Evolutionary conservation across 352 stramenopile species (phyloP).

Genomic region (Thraustochytrium aureum): DNA sequence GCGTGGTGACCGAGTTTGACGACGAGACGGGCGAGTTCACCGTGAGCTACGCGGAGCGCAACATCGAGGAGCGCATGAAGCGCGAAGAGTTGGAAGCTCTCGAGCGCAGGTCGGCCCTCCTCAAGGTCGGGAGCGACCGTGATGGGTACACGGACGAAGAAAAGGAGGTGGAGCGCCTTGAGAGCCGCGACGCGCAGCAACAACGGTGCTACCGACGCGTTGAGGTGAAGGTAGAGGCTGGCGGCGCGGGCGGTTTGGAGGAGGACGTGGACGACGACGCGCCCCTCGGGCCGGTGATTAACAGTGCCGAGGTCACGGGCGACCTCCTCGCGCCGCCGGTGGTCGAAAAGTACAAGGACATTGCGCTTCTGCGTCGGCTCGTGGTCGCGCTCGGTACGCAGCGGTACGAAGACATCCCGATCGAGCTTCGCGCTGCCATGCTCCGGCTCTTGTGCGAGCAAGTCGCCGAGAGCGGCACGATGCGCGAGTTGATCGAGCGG

Average conservation of each 20-base stretch:
- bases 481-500: conserved; percentile 42
- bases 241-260: too few species aligned
- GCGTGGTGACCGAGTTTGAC: not conserved
- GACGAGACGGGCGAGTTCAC: conserved; percentile 3
- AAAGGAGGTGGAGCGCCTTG: conserved; percentile 31
- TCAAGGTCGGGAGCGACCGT: conserved; percentile 32
- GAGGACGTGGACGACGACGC: not conserved
- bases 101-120: conserved; percentile 22
- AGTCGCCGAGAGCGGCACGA: not conserved
- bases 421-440: conserved; percentile 24
- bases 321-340: conserved; percentile 14
- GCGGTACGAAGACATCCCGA: conserved; percentile 39
- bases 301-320: not conserved
- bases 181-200: not conserved
- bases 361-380: conserved; percentile 5
- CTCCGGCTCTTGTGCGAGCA: conserved; percentile 39
- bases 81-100: conserved; percentile 4
- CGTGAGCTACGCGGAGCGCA: not conserved
- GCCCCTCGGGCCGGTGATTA: not conserved
- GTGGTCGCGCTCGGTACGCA: conserved; percentile 47
- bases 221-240: conserved; percentile 6
- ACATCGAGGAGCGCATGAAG: conserved; percentile 6
- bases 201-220: conserved; percentile 49
- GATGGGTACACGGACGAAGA: conserved; percentile 40
- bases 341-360: not conserved